Evolutionary conservation across 257 asterid genomes (phyloP).

Genomic region (Perilla frutescens): DNA sequence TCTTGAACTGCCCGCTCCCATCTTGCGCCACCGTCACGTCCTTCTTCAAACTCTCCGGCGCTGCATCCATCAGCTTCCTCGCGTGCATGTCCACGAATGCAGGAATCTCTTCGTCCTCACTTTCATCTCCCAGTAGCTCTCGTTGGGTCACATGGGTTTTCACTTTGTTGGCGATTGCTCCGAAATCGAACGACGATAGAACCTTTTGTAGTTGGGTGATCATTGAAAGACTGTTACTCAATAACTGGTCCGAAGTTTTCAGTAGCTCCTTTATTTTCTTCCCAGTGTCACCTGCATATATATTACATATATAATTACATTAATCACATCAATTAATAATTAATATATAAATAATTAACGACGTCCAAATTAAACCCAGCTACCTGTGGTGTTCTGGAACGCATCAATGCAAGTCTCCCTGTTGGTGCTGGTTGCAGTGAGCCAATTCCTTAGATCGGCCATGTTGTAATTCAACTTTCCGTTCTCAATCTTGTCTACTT

Average conservation of each 20-base stretch:
- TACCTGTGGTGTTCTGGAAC: conserved; percentile 59
- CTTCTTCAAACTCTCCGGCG: conserved; percentile 32
- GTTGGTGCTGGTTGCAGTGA: conserved; percentile 60
- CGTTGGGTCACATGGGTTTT: conserved; percentile 39
- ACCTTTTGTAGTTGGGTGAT: conserved; percentile 45
- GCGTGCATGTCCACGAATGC: conserved; percentile 33
- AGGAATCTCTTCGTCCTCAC: conserved; percentile 6
- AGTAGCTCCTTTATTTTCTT: conserved; percentile 63
- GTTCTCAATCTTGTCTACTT: conserved; percentile 38
- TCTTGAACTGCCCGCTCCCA: conserved; percentile 62
- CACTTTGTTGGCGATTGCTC: conserved; percentile 4
- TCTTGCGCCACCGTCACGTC: conserved; percentile 68
- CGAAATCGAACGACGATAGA: conserved; percentile 5
- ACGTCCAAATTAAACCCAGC: too few species aligned
- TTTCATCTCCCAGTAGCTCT: conserved; percentile 19
- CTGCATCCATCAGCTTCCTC: conserved; percentile 46
- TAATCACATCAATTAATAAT: too few species aligned
- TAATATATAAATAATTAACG: too few species aligned
- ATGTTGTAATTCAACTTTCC: conserved; percentile 40
- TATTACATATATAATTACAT: too few species aligned
- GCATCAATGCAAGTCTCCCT: conserved; percentile 74
- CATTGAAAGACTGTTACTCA: conserved; percentile 62
- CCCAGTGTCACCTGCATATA: conserved; percentile 47
- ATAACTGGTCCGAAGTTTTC: conserved; percentile 46
- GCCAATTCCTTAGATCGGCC: conserved; percentile 74